phyloP scores from a whole-genome alignment of 2,329 filamentous ascomycete species.

The Aspergillus felis region DNA sequence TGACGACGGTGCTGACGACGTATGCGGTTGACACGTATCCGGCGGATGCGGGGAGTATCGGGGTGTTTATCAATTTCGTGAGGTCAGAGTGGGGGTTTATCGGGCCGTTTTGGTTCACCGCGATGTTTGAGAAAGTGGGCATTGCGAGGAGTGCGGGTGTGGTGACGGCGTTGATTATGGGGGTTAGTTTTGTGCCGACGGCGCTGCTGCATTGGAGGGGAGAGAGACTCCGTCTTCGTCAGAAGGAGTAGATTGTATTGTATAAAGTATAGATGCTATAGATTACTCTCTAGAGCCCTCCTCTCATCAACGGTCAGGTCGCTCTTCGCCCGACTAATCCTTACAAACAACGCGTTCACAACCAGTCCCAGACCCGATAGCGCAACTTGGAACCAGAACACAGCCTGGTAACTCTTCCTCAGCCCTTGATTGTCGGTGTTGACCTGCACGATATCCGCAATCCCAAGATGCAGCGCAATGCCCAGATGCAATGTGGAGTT shows the following conservation, averaged over 20 bases:
- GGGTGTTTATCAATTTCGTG: conserved; percentile 59
- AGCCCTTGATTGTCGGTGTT: conserved; percentile 45
- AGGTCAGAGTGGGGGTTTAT: conserved; percentile 41
- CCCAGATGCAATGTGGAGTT: conserved; percentile 69
- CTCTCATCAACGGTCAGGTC: conserved; percentile 58
- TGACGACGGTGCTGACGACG: conserved; percentile 60
- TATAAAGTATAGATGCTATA: too few species aligned
- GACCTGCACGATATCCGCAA: conserved; percentile 61
- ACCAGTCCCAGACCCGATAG: conserved; percentile 50
- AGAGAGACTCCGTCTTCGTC: conserved; percentile 28
- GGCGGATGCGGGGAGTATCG: conserved; percentile 54
- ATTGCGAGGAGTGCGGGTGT: conserved; percentile 30
- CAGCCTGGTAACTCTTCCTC: conserved; percentile 57
- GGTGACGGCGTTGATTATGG: conserved; percentile 25
- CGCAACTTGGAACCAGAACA: conserved; percentile 62
- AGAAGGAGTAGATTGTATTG: too few species aligned
- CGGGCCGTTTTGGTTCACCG: conserved; percentile 36
- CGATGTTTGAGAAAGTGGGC: conserved; percentile 34
- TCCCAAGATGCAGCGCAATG: conserved; percentile 67
- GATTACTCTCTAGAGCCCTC: conserved; percentile 5
- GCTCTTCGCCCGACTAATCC: conserved; percentile 54
- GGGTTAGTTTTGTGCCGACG: conserved; percentile 27
- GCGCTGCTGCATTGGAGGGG: conserved; percentile 24
- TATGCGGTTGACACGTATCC: conserved; percentile 58
- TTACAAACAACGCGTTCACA: conserved; percentile 52